Evolutionary conservation across 2,329 filamentous ascomycete genomes (phyloP).

Genomic region (Chalaropsis thielavioides): DNA sequence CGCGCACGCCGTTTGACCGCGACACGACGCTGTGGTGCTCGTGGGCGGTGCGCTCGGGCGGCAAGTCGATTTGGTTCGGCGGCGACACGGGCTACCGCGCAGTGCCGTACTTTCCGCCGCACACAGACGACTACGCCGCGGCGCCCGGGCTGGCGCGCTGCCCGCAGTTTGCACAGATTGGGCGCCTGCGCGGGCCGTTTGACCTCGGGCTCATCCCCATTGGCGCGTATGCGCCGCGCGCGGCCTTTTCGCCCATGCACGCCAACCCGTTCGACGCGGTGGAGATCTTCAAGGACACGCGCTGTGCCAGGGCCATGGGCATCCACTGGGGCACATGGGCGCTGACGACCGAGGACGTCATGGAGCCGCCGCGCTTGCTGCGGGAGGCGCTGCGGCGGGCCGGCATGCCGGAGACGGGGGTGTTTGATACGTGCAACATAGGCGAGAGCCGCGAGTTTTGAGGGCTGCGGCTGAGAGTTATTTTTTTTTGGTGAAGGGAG

Average conservation of each 20-base stretch:
- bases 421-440: slow-evolving; percentile 74
- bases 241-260: slow-evolving; percentile 66
- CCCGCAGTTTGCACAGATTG: slow-evolving; percentile 76
- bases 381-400: slow-evolving; percentile 55
- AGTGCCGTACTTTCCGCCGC: slow-evolving; percentile 50
- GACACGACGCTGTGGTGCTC: slow-evolving; percentile 73
- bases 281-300: slow-evolving; percentile 76
- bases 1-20: slow-evolving; percentile 53
- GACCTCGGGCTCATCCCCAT: slow-evolving; percentile 89
- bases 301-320: slow-evolving; percentile 61
- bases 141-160: slow-evolving; percentile 56
- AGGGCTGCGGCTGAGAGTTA: background rate
- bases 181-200: slow-evolving; percentile 65
- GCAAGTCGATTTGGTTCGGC: slow-evolving; percentile 71
- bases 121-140: slow-evolving; percentile 54
- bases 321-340: slow-evolving; percentile 95
- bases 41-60: slow-evolving; percentile 63
- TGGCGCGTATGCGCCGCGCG: slow-evolving; percentile 66
- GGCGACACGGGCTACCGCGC: slow-evolving; percentile 84
- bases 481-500: too few species aligned
- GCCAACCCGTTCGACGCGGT: slow-evolving; percentile 76
- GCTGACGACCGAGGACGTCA: slow-evolving; percentile 67
- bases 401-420: slow-evolving; percentile 52
- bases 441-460: slow-evolving; percentile 68
- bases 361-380: slow-evolving; percentile 64